Evolutionary conservation across 352 stramenopile genomes (phyloP), one percentile per base, ranked within the genome.

Genomic region (Globisporangium barbulae): DNA sequence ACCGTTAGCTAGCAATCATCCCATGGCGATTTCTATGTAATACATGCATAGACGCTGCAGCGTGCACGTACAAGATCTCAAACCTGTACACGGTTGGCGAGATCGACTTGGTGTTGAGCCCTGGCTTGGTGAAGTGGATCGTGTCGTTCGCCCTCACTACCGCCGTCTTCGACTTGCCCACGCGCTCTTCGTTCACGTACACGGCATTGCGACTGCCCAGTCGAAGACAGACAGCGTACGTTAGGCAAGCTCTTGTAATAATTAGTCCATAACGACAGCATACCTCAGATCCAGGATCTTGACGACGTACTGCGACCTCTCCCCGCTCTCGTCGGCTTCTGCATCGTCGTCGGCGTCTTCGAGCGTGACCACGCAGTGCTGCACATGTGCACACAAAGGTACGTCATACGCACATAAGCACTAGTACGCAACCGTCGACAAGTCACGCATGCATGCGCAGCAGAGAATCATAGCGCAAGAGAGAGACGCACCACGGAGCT

Each of bases 111-210:
- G 61, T 12, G 55, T 50, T 49, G 19, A 68, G 35, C 1, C 81
- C 82, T 47, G 84, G 84, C 25, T 78, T 86, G 5, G 82, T 90
- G 37, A 93, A 90, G 60, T 93, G 84, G 28, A 93, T 61, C 1
- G 81, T 91, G 64, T 67, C 70, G 28, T 83, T 84, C 1, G 68
- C 65, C 39, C 61, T 49, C 17, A 93, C 47, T 25, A 48, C 33
- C 19, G 63, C 64, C 19, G 63, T 72, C 6, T 72, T 67, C 5
- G 61, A 65, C 64, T 81, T 84, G 47, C 81, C 80, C 12, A 91
- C 57, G 30, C 59, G 71, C 59, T 79, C 74, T 33, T 78, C 79
- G 66, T 93, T 91, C 52, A 91, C 74, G 59, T 75, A 93, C 30
- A 93, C 79, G 50, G 79, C 79, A 53, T 91, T 91, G 55, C 77